A percentile compares a stretch with the other conserved stretches of the same genome.
Conservation (phyloP, 2,329 filamentous ascomycete species). For the Neonectria neomacrospora region DNA sequence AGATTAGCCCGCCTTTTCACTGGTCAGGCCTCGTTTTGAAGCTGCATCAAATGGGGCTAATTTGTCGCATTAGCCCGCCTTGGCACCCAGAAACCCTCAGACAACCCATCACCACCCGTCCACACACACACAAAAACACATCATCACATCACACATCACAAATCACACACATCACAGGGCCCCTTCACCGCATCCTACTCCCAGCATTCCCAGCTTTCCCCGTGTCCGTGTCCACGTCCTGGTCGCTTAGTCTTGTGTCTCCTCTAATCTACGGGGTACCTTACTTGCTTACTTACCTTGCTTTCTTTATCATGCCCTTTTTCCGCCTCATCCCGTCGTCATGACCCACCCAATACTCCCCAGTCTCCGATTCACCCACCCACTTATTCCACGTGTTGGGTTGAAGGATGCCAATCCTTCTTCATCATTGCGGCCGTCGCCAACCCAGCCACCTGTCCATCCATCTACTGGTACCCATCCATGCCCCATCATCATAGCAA, state of each 20-base stretch:
- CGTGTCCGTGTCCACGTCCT: background rate
- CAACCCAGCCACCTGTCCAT: background rate
- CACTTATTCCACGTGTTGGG: background rate
- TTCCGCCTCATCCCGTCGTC: background rate
- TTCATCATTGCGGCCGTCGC: background rate
- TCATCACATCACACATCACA: conserved; percentile 1
- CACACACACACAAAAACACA: background rate
- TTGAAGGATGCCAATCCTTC: background rate
- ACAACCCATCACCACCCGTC: conserved; percentile 12
- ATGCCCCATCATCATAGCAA: too few species aligned
- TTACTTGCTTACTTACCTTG: too few species aligned
- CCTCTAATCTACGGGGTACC: too few species aligned
- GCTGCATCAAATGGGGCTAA: conserved; percentile 40
- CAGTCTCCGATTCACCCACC: background rate
- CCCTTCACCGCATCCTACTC: conserved; percentile 11
- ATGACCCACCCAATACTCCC: background rate
- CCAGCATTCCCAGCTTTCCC: background rate
- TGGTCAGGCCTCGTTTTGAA: conserved; percentile 21
- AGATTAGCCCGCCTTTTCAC: conserved; percentile 36
- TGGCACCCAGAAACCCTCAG: conserved; percentile 10
- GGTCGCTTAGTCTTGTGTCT: background rate
- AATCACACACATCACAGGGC: background rate
- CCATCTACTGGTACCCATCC: background rate
- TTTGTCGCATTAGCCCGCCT: conserved; percentile 33
- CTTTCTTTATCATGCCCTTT: background rate